Conservation (phyloP, 2,329 filamentous ascomycete genomes). For the Penicillium decumbens region DNA sequence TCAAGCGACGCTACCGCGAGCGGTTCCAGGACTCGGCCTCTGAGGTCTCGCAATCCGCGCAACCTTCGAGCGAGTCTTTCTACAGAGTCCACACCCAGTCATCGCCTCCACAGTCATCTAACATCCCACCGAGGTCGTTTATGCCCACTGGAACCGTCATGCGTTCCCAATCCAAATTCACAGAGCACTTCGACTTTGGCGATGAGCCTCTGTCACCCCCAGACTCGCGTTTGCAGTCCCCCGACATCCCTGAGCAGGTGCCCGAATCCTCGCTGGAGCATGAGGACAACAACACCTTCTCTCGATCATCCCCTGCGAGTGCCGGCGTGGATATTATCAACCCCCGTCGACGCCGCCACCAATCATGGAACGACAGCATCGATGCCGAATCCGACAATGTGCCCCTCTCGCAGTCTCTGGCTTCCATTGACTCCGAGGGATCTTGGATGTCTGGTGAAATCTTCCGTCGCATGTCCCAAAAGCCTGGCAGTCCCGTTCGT, state of each 20-base stretch:
- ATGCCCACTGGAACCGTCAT: conserved; percentile 59
- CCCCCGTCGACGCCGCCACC: conserved; percentile 27
- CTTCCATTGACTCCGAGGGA: conserved; percentile 90
- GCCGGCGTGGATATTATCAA: conserved; percentile 30
- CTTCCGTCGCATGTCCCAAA: conserved; percentile 48
- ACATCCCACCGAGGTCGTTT: conserved; percentile 39
- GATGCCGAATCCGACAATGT: conserved; percentile 47
- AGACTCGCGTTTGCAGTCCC: conserved; percentile 73
- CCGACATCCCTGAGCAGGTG: conserved; percentile 53
- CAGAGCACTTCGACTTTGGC: conserved; percentile 69
- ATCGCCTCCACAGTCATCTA: conserved; percentile 36
- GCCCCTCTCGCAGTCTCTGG: conserved; percentile 72
- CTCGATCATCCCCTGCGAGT: conserved; percentile 24
- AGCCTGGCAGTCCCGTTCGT: conserved; percentile 32
- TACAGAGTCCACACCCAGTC: conserved; percentile 51
- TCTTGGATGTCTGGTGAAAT: conserved; percentile 87
- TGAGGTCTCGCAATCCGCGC: conserved; percentile 87
- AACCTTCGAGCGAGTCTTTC: conserved; percentile 86
- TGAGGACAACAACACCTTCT: conserved; percentile 18
- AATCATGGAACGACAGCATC: conserved; percentile 44
- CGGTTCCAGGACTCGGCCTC: conserved; percentile 54
- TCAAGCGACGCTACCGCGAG: conserved; percentile 52
- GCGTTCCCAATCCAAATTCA: conserved; percentile 83
- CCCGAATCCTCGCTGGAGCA: conserved; percentile 21
- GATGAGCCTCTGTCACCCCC: conserved; percentile 83